phyloP scores from a whole-genome alignment of 1,284 basidiomycete genomes.

The Ganoderma lingzhi region DNA sequence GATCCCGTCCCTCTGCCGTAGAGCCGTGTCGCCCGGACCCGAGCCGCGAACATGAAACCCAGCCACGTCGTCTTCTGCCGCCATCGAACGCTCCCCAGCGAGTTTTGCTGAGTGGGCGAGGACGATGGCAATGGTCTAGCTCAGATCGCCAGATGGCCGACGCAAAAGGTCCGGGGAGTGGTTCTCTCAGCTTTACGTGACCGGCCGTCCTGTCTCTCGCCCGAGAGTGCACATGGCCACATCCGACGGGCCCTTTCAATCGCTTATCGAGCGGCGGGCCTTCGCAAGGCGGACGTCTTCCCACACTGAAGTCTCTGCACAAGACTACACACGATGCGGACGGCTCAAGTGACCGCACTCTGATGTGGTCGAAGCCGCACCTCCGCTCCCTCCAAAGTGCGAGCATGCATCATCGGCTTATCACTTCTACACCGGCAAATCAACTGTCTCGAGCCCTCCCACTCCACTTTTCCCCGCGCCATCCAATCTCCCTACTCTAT shows the following conservation, averaged over 20 bases:
- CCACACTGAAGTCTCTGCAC: not conserved
- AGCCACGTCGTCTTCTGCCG: not conserved
- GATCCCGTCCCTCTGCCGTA: not conserved
- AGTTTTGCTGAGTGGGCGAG: not conserved
- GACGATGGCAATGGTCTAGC: not conserved
- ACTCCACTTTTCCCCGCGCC: not conserved
- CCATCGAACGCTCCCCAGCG: not conserved
- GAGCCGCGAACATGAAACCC: not conserved
- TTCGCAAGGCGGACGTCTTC: not conserved
- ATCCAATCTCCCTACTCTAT: constrained; percentile 9
- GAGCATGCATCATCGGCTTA: not conserved
- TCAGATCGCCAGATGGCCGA: not conserved
- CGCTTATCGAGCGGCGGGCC: not conserved
- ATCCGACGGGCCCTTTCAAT: not conserved
- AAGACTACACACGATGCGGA: not conserved
- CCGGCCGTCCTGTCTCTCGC: not conserved
- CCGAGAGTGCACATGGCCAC: not conserved
- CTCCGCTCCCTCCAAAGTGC: not conserved
- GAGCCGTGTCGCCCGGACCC: constrained; percentile 4
- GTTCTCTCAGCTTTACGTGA: not conserved
- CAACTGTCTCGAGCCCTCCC: not conserved
- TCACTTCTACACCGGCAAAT: not conserved
- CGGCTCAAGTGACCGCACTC: not conserved
- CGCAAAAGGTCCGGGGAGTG: not conserved
- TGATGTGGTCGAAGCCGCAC: not conserved